Base-by-base conservation (phyloP, 2,329 filamentous ascomycete genomes). In the Claviceps citrina region DNA sequence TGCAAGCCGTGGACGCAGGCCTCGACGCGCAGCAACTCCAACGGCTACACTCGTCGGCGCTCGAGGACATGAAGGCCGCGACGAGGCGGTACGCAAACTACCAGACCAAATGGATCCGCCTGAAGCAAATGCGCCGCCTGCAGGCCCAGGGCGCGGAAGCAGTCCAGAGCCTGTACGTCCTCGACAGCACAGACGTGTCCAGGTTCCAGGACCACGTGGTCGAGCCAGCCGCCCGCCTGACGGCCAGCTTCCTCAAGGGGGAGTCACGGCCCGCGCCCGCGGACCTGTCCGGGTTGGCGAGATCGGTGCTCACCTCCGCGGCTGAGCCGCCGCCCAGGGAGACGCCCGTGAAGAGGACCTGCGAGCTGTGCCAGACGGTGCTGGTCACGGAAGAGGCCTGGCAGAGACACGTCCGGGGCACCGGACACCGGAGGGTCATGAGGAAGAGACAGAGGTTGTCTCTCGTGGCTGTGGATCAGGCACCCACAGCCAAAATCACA, bases 31-130 rank as follows among this genome's bases (percentile, higher is more conserved):
- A 36, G 43, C 64, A 71, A 4, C 59, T 82, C 1, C 66, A 71
- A 16, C 64, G 64, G 15, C 56, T 86, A 12, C 77, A 72, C 47
- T 49, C 55, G 1, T 54, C 67, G 1, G 79, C 76, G 1, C 61
- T 94, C 0, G 81, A 89, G 46, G 72, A 76, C 37, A 87, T 85
- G 46, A 85, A 93, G 55, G 71, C 75, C 5, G 83, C 83, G 2
- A 98, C 87, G 0, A 73, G 85, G 8, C 84, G 87, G 49, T 98
- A 98, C 54, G 84, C 89, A 2, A 82, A 77, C 44, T 76, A 81
- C 7, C 91, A 98, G 57, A 65, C 84, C 15, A 75, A 79, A 43
- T 98, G 87, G 85, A 93, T 96, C 41, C 73, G 80, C 13, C 73
- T 80, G 48, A 93, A 93, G 54, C 70, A 93, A 20, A 70, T 91